phyloP scores from a whole-genome alignment of 345 rosid species.

The Salix caprea region DNA sequence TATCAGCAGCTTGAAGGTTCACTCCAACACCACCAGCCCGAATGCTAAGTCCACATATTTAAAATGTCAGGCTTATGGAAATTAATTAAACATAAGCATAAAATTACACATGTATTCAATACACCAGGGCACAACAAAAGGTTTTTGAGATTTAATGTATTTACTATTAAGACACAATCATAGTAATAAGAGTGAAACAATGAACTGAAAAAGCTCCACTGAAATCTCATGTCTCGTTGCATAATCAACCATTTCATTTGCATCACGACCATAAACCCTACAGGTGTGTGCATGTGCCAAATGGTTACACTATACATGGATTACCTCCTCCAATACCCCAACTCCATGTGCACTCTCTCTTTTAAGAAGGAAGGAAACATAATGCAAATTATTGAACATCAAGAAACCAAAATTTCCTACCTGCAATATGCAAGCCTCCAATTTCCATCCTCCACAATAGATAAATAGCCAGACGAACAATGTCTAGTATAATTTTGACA shows the following conservation, averaged over 20 bases:
- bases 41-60: slow-evolving; percentile 44
- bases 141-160: not conserved
- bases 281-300: not conserved
- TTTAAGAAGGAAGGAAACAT: not conserved
- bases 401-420: not conserved
- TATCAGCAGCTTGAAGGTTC: slow-evolving; percentile 96
- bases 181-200: not conserved
- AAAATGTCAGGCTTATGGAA: slow-evolving; percentile 17
- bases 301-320: not conserved
- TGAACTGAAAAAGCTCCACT: not conserved
- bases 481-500: not conserved
- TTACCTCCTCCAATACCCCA: not conserved
- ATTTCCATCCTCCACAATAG: not conserved
- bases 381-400: not conserved
- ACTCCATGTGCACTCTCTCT: not conserved
- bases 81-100: slow-evolving; percentile 1
- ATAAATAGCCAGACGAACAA: not conserved
- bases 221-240: not conserved
- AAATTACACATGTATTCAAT: not conserved
- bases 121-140: not conserved
- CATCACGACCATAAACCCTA: not conserved
- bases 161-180: not conserved
- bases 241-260: not conserved
- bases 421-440: not conserved
- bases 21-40: slow-evolving; percentile 99